Evolutionary conservation across 495 filamentous ascomycete genomes (phyloP).

Genomic region (Alectoria sarmentosa): DNA sequence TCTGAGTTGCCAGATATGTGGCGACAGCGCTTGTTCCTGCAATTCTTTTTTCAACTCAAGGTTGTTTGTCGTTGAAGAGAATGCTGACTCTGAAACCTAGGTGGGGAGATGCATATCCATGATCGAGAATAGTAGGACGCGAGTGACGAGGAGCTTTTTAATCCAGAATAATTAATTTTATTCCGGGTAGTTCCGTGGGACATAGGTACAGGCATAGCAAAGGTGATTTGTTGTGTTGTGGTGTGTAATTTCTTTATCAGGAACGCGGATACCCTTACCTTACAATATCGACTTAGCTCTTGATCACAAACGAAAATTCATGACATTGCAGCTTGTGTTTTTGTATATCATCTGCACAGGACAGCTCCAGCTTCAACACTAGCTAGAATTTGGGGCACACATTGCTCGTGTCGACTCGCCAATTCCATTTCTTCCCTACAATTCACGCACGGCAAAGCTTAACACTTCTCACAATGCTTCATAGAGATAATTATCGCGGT

Average conservation of each 20-base stretch:
- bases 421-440: neutral
- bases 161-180: neutral
- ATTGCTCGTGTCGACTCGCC: neutral
- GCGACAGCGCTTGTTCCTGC: neutral
- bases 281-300: too few relatives aligned
- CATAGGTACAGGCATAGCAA: neutral
- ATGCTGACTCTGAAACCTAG: neutral
- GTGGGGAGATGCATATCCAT: constrained; percentile 42
- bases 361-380: neutral
- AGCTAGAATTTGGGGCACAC: neutral
- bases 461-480: neutral
- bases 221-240: neutral
- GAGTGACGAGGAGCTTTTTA: neutral
- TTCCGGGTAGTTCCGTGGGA: neutral
- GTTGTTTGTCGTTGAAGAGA: neutral
- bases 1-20: neutral
- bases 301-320: too few relatives aligned
- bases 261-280: neutral
- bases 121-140: neutral
- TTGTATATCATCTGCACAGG: neutral
- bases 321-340: neutral
- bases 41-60: neutral
- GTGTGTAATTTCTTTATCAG: neutral
- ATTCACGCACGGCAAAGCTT: neutral
- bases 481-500: neutral